Conservation (phyloP, 306 rosid species). For the Corylus avellana region DNA sequence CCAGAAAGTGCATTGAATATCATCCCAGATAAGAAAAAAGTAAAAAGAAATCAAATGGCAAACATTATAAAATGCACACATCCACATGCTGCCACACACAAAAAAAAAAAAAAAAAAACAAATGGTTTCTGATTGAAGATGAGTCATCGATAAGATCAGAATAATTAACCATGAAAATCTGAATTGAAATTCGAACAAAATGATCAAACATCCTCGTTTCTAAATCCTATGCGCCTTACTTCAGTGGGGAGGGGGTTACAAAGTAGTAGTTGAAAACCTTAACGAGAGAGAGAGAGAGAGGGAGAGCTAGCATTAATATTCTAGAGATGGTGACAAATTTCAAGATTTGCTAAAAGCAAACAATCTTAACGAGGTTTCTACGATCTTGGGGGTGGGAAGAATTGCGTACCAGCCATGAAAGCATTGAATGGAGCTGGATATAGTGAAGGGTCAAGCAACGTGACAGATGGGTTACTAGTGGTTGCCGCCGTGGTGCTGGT, state of each 20-base stretch:
- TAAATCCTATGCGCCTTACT: constrained; percentile 29
- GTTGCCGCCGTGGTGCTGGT: constrained; percentile 19
- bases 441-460: constrained; percentile 65
- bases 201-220: constrained; percentile 30
- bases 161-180: constrained; percentile 31
- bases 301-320: constrained; percentile 12
- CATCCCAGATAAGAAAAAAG: constrained; percentile 46
- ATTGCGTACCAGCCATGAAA: constrained; percentile 95
- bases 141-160: constrained; percentile 36
- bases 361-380: constrained; percentile 25
- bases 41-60: constrained; percentile 33
- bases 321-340: constrained; percentile 10
- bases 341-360: neutral
- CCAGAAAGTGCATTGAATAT: constrained; percentile 53
- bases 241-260: constrained; percentile 39
- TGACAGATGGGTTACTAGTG: constrained; percentile 30
- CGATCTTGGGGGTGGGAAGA: constrained; percentile 87
- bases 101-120: neutral
- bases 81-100: constrained; percentile 28
- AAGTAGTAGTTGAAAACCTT: constrained; percentile 1
- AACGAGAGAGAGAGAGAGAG: constrained; percentile 12
- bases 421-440: constrained; percentile 84
- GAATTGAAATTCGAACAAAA: constrained; percentile 49
- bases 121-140: constrained; percentile 20
- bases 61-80: constrained; percentile 33